Evolutionary conservation across 2,329 filamentous ascomycete species (phyloP).

Genomic region (Thielaviopsis musarum): DNA sequence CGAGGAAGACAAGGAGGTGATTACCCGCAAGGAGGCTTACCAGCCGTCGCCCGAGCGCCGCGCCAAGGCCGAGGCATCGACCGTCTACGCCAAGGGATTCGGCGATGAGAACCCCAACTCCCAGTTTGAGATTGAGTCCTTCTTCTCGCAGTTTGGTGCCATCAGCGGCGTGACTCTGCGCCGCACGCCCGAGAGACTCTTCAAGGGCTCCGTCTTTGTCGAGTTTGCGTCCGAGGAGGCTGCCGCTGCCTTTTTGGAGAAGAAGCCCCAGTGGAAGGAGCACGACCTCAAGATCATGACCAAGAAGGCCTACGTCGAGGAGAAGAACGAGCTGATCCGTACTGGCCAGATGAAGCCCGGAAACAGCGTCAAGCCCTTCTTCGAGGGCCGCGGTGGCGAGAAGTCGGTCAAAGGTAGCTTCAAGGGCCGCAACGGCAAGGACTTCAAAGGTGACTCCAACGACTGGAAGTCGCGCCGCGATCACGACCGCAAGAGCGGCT

Average conservation of each 20-base stretch:
- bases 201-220: constrained; percentile 95
- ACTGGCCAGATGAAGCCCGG: constrained; percentile 51
- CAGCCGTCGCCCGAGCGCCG: constrained; percentile 41
- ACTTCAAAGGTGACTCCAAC: constrained; percentile 28
- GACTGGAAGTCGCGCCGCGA: constrained; percentile 51
- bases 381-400: constrained; percentile 27
- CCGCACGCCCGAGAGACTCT: constrained; percentile 51
- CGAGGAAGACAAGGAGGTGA: constrained; percentile 50
- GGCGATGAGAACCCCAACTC: constrained; percentile 67
- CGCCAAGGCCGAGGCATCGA: constrained; percentile 51
- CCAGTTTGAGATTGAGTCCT: constrained; percentile 86
- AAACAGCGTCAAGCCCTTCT: constrained; percentile 28
- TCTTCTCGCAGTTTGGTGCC: constrained; percentile 67
- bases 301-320: constrained; percentile 75
- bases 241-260: constrained; percentile 68
- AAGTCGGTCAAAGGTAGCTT: constrained; percentile 22
- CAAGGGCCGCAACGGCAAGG: constrained; percentile 22
- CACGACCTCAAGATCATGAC: constrained; percentile 66
- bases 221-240: constrained; percentile 72
- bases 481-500: constrained; percentile 43
- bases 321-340: constrained; percentile 56
- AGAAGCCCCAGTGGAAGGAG: constrained; percentile 71
- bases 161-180: constrained; percentile 76
- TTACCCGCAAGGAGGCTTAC: constrained; percentile 62
- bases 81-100: constrained; percentile 89